A percentile compares a stretch with the other conserved stretches of the same genome.
phyloP scores from a whole-genome alignment of 352 stramenopile species.

The Hyaloperonospora brassicae region DNA sequence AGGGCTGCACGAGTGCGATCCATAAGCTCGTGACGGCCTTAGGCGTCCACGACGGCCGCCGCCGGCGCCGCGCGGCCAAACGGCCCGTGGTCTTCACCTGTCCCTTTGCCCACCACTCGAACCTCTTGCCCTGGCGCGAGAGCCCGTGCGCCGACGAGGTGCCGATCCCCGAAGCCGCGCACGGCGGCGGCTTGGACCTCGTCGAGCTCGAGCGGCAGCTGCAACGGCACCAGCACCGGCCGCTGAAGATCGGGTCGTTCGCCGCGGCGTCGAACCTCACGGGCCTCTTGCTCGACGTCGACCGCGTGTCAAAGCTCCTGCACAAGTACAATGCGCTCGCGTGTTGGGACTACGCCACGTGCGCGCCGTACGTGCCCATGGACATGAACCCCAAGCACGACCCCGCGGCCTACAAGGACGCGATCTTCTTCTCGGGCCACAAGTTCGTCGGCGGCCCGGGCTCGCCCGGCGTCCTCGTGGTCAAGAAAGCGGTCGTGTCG shows the following conservation, averaged over 20 bases:
- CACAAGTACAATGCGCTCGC: constrained; percentile 88
- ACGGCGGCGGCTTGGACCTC: constrained; percentile 49
- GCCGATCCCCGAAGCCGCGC: constrained; percentile 47
- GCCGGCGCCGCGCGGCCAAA: constrained; percentile 19
- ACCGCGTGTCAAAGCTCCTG: constrained; percentile 82
- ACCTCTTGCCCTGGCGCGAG: constrained; percentile 95
- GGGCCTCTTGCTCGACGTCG: constrained; percentile 86
- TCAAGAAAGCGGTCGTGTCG: constrained; percentile 86
- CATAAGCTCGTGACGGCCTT: constrained; percentile 77
- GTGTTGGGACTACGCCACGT: constrained; percentile 95
- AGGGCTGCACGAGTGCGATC: constrained; percentile 80
- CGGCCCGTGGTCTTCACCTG: constrained; percentile 86
- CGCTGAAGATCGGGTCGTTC: constrained; percentile 86
- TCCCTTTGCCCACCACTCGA: constrained; percentile 97
- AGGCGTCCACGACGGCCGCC: constrained; percentile 33
- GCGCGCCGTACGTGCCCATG: constrained; percentile 89
- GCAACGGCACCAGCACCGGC: constrained; percentile 37
- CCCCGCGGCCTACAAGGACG: constrained; percentile 76
- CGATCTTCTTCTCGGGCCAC: constrained; percentile 93
- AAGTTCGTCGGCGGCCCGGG: constrained; percentile 93
- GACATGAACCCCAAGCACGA: constrained; percentile 91
- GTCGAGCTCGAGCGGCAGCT: constrained; percentile 45
- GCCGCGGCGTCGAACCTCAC: constrained; percentile 93
- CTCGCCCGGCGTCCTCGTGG: constrained; percentile 89
- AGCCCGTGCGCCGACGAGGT: constrained; percentile 73